Evolutionary conservation across 176 grass and related monocot species (phyloP).

Genomic region (Lolium multiflorum): DNA sequence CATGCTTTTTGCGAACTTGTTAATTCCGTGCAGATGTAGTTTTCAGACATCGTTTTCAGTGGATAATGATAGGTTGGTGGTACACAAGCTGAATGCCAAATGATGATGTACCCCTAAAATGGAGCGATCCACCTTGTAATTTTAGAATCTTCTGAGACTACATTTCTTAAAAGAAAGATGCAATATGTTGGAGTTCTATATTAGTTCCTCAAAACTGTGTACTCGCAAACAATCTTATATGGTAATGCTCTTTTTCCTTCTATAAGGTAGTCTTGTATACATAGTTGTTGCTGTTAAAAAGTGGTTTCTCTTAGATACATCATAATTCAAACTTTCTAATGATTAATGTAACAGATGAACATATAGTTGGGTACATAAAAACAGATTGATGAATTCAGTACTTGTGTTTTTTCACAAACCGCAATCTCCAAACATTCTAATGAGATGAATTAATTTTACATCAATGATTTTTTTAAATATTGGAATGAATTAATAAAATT

Average conservation of each 20-base stretch:
- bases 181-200: too few species aligned
- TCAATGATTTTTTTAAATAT: background rate
- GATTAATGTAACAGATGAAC: background rate
- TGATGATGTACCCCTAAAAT: background rate
- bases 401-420: background rate
- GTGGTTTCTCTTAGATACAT: background rate
- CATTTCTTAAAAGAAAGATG: too few species aligned
- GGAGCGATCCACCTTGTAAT: too few species aligned
- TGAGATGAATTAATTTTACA: background rate
- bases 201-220: too few species aligned
- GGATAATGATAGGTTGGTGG: background rate
- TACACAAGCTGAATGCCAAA: background rate
- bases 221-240: too few species aligned
- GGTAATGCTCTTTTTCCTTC: too few species aligned
- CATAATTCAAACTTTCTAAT: background rate
- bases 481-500: background rate
- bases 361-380: background rate
- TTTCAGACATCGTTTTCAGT: background rate
- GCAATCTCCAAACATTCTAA: background rate
- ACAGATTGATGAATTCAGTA: background rate
- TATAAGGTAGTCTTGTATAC: too few species aligned
- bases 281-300: background rate
- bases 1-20: background rate
- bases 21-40: background rate
- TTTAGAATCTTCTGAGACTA: too few species aligned